Base-by-base conservation (phyloP, 352 stramenopile genomes). In the Aphanomyces cochlioides region DNA sequence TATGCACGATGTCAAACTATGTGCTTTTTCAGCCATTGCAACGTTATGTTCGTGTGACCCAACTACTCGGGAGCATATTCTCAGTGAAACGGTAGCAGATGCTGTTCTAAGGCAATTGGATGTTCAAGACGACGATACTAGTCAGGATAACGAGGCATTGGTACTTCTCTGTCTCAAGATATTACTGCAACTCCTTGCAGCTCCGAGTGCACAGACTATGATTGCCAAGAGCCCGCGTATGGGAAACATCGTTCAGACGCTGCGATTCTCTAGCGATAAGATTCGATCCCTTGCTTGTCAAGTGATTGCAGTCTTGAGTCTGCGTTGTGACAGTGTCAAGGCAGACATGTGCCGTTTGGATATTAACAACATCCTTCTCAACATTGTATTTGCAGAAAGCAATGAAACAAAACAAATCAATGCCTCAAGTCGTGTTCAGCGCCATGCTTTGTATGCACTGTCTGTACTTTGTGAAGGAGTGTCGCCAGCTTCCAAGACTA, bases 401-500 rank as follows among this genome's bases (percentile, higher is more conserved):
- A 19, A 56, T 40, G 41, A 56, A 60, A 19, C 12, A 12, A 19
- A 6, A 56, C 41, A 3, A 56, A 3, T 70, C 47, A 13, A 61
- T 6, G 1, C 54, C n/a, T 10, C 54, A 10, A 61, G 54, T 61
- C 64, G 54, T 21, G 64, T 70, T 7, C 64, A 70, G 12, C 47
- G 64, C 21, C 36, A 70, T 47, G 80, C 73, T 0, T 64, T 92
- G 8, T 69, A 89, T 38, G 81, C 82, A 4, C 68, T 90, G 43
- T 72, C 76, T n/a, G 80, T 76, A 4, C 72, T 93, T 36, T 81
- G 77, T 40, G 66, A 75, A 13, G 83, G 82, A 3, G 53, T 68
- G 17, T 79, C 41, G 0, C 0, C 58, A 2, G 70, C 67, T 4
- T 73, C 81, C 8, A 84, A 78, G 60, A 53, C 72, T 1, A 83